These are phyloP conservation scores for Fusarium torulosum DNA, from an alignment of 2,329 filamentous ascomycete species.

Conservation along the genomic window DNA sequence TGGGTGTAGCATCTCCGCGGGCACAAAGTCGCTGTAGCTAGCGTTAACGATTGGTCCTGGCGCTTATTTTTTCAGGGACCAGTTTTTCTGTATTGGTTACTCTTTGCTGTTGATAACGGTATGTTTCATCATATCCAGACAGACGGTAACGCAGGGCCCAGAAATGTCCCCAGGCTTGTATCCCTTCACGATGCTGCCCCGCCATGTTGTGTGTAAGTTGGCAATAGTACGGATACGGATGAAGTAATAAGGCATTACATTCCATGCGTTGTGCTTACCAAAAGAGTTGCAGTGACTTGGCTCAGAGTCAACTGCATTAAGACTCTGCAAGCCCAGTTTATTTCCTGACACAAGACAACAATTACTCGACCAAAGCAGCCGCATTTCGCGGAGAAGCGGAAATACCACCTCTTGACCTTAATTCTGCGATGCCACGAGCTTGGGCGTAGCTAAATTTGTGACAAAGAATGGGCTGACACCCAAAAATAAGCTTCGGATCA, in stretches of 20 bases:
- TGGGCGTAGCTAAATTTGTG: constrained; percentile 32
- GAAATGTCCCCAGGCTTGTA: neutral
- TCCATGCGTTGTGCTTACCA: neutral
- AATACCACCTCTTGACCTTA: constrained; percentile 33
- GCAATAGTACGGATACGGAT: neutral
- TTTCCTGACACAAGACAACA: neutral
- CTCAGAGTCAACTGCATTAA: neutral
- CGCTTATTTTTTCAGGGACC: constrained; percentile 23
- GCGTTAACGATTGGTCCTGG: constrained; percentile 1
- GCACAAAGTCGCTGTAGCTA: neutral
- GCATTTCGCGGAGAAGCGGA: constrained; percentile 46
- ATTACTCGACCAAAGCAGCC: constrained; percentile 1
- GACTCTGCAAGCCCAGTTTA: neutral
- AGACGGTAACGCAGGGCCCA: constrained; percentile 11
- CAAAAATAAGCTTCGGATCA: constrained; percentile 37
- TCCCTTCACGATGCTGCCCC: constrained; percentile 8
- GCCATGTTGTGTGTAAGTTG: constrained; percentile 13
- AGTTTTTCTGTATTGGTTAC: constrained; percentile 4
- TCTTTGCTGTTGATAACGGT: constrained; percentile 3
- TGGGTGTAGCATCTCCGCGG: constrained; percentile 47
- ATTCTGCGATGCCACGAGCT: constrained; percentile 31
- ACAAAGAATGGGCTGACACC: constrained; percentile 47
- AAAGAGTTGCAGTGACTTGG: constrained; percentile 1
- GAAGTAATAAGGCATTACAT: too few species aligned
- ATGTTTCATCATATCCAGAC: constrained; percentile 20